phyloP scores from a whole-genome alignment of 2,329 filamentous ascomycete species.

The Stachybotrys chlorohalonatus region DNA sequence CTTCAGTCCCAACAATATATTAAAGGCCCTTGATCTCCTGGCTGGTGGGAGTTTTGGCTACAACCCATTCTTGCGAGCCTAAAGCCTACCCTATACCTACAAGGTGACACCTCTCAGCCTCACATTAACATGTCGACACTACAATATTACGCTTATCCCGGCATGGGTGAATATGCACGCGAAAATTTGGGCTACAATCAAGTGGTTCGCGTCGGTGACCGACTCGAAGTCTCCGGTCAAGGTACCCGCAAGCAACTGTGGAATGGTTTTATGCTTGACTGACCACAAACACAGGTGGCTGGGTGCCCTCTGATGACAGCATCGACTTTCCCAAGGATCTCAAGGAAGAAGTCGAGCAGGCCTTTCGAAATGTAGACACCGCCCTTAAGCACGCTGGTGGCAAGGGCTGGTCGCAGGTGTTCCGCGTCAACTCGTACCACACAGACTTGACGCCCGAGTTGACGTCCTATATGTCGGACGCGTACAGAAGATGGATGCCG shows the following conservation, averaged over 20 bases:
- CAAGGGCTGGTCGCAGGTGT: constrained; percentile 44
- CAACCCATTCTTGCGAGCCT: too few species aligned
- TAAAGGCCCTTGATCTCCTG: too few species aligned
- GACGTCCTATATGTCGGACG: constrained; percentile 27
- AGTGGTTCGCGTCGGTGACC: constrained; percentile 36
- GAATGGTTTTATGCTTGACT: neutral
- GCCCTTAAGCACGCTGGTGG: constrained; percentile 39
- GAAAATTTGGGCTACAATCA: constrained; percentile 33
- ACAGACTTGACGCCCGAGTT: constrained; percentile 27
- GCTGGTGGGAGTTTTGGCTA: too few species aligned
- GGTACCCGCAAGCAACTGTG: constrained; percentile 15
- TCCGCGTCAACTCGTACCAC: constrained; percentile 34
- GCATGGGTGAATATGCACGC: constrained; percentile 16
- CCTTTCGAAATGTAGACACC: constrained; percentile 45
- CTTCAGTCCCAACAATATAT: too few species aligned
- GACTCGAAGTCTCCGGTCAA: constrained; percentile 37
- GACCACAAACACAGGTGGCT: constrained; percentile 15
- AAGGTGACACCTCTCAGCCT: neutral
- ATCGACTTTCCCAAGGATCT: constrained; percentile 25
- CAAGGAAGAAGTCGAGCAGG: constrained; percentile 34
- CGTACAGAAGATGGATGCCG: constrained; percentile 39
- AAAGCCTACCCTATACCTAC: neutral
- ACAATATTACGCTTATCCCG: constrained; percentile 18
- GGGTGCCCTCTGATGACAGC: constrained; percentile 9
- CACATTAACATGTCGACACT: constrained; percentile 17